Percentiles rank a stretch among this genome's conserved stretches.
Conservation (phyloP, 2,329 filamentous ascomycete genomes). For the Pyricularia grisea region DNA sequence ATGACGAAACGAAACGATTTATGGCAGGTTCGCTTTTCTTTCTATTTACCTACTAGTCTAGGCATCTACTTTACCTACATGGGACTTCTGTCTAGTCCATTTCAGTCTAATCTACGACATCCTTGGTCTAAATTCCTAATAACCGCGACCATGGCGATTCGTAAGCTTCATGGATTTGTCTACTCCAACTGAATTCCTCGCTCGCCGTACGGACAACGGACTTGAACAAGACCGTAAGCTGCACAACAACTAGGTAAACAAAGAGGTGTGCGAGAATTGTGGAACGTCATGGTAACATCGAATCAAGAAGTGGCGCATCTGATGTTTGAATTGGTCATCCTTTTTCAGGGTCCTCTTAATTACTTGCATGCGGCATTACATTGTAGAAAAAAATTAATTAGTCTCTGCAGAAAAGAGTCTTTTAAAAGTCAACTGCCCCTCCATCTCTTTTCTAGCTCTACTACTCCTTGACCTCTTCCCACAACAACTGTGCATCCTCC, state of each 20-base stretch:
- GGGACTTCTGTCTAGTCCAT: no score
- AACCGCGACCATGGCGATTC: not conserved
- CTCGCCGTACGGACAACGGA: not conserved
- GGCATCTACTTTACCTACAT: no score
- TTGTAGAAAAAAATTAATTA: not conserved
- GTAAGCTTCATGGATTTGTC: not conserved
- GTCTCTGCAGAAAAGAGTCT: not conserved
- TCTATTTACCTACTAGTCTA: no score
- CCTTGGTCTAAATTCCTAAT: not conserved
- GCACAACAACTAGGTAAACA: not conserved
- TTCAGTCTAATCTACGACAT: no score
- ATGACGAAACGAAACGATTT: no score
- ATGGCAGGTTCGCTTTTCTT: no score
- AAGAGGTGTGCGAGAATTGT: not conserved
- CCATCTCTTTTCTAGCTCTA: not conserved
- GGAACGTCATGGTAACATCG: not conserved
- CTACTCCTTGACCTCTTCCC: not conserved
- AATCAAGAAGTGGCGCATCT: not conserved
- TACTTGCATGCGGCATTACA: not conserved
- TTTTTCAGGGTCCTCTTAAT: not conserved
- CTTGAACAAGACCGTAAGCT: not conserved
- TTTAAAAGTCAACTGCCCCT: not conserved
- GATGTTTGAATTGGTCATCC: not conserved
- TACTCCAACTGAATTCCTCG: not conserved
- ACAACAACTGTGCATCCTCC: not conserved